Evolutionary conservation across 2,329 filamentous ascomycete species (phyloP).

Genomic region (Cytospora schulzeri): DNA sequence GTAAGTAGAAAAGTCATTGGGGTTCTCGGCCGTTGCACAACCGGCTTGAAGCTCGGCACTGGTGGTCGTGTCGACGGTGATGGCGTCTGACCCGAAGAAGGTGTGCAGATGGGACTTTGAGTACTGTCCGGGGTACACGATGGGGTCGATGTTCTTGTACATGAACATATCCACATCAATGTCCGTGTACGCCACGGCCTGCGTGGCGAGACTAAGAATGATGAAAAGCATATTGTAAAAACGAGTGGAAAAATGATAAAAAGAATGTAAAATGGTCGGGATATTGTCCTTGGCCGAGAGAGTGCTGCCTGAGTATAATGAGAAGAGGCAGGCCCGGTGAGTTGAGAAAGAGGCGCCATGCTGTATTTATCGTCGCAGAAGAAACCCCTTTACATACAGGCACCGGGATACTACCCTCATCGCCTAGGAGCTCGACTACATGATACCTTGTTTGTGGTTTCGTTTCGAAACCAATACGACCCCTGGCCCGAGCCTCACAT

Average conservation of each 20-base stretch:
- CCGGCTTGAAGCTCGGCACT: slow-evolving; percentile 36
- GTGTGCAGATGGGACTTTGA: slow-evolving; percentile 39
- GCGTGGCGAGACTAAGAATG: slow-evolving; percentile 15
- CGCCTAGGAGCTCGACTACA: neutral
- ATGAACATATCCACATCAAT: slow-evolving; percentile 34
- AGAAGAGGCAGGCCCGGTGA: neutral
- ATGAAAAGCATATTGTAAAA: slow-evolving; percentile 19
- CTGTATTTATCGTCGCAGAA: neutral
- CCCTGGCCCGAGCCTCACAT: neutral
- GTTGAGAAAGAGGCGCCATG: neutral
- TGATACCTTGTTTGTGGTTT: neutral
- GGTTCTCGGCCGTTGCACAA: slow-evolving; percentile 35
- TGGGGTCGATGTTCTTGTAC: slow-evolving; percentile 40
- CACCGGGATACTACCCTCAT: neutral
- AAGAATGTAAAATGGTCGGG: slow-evolving; percentile 11
- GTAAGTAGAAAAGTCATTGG: slow-evolving; percentile 36
- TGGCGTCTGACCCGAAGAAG: slow-evolving; percentile 41
- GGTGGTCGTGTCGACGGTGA: slow-evolving; percentile 37
- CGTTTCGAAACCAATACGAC: neutral
- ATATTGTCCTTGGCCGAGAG: neutral
- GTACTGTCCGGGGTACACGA: slow-evolving; percentile 38
- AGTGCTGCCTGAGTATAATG: neutral
- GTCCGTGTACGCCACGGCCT: slow-evolving; percentile 32
- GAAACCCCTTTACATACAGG: neutral
- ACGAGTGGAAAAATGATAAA: slow-evolving; percentile 5